These are phyloP conservation scores for Lecanosticta acicola DNA, from an alignment of 2,329 filamentous ascomycete species.

Conservation along the genomic window DNA sequence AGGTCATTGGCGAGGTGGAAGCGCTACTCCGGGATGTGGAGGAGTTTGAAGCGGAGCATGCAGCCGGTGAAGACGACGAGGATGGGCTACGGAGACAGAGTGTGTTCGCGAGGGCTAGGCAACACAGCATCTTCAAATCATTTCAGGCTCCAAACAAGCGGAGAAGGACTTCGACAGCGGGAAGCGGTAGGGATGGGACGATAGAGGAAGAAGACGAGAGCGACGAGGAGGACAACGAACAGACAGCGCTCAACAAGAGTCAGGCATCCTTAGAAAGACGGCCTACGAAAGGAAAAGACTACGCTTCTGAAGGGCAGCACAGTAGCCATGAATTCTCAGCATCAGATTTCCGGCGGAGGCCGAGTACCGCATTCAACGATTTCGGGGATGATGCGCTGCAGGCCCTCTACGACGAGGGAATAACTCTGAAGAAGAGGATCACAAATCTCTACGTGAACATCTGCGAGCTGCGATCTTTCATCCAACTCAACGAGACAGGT, in stretches of 20 bases:
- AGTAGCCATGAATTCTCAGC: slow-evolving; percentile 16
- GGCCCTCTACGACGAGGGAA: slow-evolving; percentile 61
- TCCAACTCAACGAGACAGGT: slow-evolving; percentile 92
- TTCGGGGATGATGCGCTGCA: slow-evolving; percentile 71
- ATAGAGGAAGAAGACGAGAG: slow-evolving; percentile 54
- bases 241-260: slow-evolving; percentile 38
- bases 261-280: slow-evolving; percentile 21
- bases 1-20: slow-evolving; percentile 76
- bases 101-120: slow-evolving; percentile 29
- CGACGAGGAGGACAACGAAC: slow-evolving; percentile 55
- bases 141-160: slow-evolving; percentile 38
- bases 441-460: slow-evolving; percentile 83
- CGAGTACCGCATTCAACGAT: slow-evolving; percentile 67
- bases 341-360: slow-evolving; percentile 51
- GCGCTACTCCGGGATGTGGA: slow-evolving; percentile 70
- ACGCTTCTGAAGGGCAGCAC: slow-evolving; percentile 15
- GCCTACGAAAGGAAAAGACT: slow-evolving; percentile 17
- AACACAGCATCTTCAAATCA: slow-evolving; percentile 49
- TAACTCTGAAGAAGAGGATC: slow-evolving; percentile 88
- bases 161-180: slow-evolving; percentile 42
- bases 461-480: slow-evolving; percentile 92
- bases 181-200: slow-evolving; percentile 34
- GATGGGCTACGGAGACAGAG: slow-evolving; percentile 28
- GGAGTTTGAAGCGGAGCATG: slow-evolving; percentile 56
- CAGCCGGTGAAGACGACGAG: slow-evolving; percentile 27